These are phyloP conservation scores for Vitis hybrid DNA, from an alignment of 177 flowering plant genomes.

Conservation along the genomic window DNA sequence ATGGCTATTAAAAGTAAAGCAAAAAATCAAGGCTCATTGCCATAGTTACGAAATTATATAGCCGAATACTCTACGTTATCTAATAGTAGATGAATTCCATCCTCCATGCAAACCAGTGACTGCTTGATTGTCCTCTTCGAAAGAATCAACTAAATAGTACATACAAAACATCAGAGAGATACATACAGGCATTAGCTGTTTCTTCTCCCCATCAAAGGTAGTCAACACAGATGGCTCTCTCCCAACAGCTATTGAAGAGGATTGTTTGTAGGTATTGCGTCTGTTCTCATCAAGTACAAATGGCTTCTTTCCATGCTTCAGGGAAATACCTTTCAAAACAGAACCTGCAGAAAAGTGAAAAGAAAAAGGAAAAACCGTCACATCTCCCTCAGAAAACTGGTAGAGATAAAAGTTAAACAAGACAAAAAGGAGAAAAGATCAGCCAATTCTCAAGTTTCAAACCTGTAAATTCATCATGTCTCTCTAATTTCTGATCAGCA, in stretches of 20 bases:
- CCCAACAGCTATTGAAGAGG: conserved; percentile 26
- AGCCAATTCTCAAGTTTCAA: neutral
- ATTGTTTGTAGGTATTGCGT: conserved; percentile 60
- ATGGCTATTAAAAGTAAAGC: too few relatives aligned
- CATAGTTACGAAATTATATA: neutral
- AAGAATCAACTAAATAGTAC: neutral
- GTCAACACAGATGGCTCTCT: conserved; percentile 39
- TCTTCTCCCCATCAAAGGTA: conserved; percentile 53
- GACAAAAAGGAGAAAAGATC: neutral
- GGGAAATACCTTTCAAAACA: conserved; percentile 28
- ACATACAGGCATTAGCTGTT: conserved; percentile 67
- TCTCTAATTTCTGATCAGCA: conserved; percentile 38
- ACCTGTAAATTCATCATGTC: conserved; percentile 55
- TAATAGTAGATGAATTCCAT: neutral
- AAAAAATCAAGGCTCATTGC: neutral
- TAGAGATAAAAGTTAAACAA: neutral
- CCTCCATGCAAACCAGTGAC: neutral
- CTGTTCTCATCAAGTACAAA: conserved; percentile 56
- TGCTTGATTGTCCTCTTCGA: neutral
- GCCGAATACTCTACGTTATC: neutral
- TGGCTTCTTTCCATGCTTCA: conserved; percentile 54
- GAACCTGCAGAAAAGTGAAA: conserved; percentile 35
- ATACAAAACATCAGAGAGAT: neutral
- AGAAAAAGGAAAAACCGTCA: neutral
- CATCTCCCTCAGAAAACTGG: neutral